A percentile compares a stretch with the other conserved stretches of the same genome.
These are phyloP conservation scores for Psidium guajava DNA, from an alignment of 345 rosid species.

Conservation along the genomic window DNA sequence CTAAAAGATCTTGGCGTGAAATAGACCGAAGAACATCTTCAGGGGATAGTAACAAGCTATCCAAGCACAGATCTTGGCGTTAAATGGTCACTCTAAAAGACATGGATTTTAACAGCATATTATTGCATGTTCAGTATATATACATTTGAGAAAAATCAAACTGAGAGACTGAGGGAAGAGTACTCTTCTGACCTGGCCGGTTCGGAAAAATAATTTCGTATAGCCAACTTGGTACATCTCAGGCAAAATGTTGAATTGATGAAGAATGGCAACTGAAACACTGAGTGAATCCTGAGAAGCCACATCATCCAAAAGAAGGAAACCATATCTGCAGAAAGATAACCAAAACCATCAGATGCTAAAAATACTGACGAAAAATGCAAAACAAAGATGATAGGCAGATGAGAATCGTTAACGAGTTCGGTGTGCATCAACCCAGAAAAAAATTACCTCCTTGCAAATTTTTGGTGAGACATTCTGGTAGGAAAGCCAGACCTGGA, in stretches of 20 bases:
- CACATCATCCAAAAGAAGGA: constrained; percentile 72
- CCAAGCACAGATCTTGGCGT: background rate
- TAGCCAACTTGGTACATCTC: constrained; percentile 99
- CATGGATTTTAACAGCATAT: background rate
- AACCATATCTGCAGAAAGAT: constrained; percentile 68
- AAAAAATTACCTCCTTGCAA: constrained; percentile 56
- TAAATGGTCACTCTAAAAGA: background rate
- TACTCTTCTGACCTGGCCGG: constrained; percentile 68
- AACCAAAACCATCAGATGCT: background rate
- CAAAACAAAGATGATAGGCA: background rate
- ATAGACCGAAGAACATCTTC: background rate
- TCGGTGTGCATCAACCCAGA: background rate
- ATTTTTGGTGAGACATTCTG: constrained; percentile 92
- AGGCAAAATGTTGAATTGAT: constrained; percentile 85
- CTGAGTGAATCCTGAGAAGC: constrained; percentile 86
- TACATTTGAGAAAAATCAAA: background rate
- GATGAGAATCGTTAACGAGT: background rate
- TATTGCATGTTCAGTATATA: background rate
- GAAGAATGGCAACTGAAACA: constrained; percentile 97
- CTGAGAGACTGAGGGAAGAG: background rate
- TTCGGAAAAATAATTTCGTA: constrained; percentile 89
- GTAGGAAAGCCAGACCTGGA: constrained; percentile 98
- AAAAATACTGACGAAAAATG: background rate
- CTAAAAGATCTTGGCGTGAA: background rate
- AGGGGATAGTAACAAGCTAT: background rate